These are phyloP conservation scores for Hortiboletus campestris DNA, from an alignment of 768 basidiomycete genomes.

Conservation along the genomic window DNA sequence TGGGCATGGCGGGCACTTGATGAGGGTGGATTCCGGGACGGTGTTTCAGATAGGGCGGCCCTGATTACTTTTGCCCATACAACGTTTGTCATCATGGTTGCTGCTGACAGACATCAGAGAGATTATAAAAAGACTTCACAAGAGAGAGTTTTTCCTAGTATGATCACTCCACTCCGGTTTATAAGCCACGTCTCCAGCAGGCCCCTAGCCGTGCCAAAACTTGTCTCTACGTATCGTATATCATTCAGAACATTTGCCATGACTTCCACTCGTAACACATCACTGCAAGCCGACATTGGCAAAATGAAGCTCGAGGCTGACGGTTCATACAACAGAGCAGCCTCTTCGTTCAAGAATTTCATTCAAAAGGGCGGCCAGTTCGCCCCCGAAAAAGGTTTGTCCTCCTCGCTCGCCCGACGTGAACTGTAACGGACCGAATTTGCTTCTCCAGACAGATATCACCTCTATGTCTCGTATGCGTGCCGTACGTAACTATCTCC, in stretches of 20 bases:
- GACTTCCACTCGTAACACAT: slow-evolving; percentile 32
- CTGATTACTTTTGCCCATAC: slow-evolving; percentile 10
- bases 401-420: background rate
- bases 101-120: slow-evolving; percentile 9
- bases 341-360: slow-evolving; percentile 51
- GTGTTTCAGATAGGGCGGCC: background rate
- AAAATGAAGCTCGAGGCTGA: slow-evolving; percentile 54
- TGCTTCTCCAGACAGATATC: slow-evolving; percentile 68
- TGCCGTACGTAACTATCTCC: slow-evolving; percentile 57
- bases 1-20: slow-evolving; percentile 84
- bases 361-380: slow-evolving; percentile 61
- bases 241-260: slow-evolving; percentile 18
- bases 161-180: slow-evolving; percentile 10
- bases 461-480: slow-evolving; percentile 84
- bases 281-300: slow-evolving; percentile 49
- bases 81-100: slow-evolving; percentile 12
- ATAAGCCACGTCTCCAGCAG: slow-evolving; percentile 8
- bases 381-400: slow-evolving; percentile 72
- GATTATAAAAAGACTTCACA: background rate
- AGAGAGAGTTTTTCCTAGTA: slow-evolving; percentile 14
- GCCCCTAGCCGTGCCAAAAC: slow-evolving; percentile 2
- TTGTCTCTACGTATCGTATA: background rate
- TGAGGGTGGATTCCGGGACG: slow-evolving; percentile 1
- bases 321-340: slow-evolving; percentile 64
- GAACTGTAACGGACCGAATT: background rate